A percentile compares a stretch with the other conserved stretches of the same genome.
phyloP scores from a whole-genome alignment of 495 filamentous ascomycete species.

The Neohortaea acidophila region DNA sequence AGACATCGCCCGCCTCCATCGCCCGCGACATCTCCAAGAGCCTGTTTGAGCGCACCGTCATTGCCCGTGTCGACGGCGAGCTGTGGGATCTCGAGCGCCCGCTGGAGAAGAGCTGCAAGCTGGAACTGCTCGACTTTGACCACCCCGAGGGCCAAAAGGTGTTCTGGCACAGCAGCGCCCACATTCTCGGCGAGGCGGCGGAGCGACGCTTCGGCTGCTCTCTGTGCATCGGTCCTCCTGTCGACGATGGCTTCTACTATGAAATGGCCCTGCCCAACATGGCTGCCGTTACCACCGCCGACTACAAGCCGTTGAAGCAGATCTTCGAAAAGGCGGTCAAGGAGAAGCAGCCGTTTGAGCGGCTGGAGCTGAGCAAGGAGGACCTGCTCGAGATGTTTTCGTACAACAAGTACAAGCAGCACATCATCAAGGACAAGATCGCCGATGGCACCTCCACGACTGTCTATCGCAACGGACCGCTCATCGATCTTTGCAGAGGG shows the following conservation, averaged over 20 bases:
- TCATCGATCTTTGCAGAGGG: conserved; percentile 67
- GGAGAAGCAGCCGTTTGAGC: conserved; percentile 91
- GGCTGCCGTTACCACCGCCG: conserved; percentile 52
- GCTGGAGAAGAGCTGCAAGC: conserved; percentile 61
- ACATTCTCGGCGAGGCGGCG: conserved; percentile 83
- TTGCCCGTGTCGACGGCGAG: conserved; percentile 66
- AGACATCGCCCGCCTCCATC: conserved; percentile 53
- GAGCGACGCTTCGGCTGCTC: conserved; percentile 82
- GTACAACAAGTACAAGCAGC: conserved; percentile 90
- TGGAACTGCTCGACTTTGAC: conserved; percentile 72
- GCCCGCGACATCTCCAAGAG: conserved; percentile 53
- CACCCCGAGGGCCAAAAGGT: conserved; percentile 67
- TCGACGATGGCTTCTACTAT: conserved; percentile 92
- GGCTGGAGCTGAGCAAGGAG: conserved; percentile 73
- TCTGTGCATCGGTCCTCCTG: conserved; percentile 83
- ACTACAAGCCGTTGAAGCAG: conserved; percentile 68
- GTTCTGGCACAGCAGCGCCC: conserved; percentile 88
- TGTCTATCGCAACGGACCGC: conserved; percentile 72
- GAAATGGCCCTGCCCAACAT: conserved; percentile 78
- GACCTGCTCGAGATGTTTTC: conserved; percentile 90
- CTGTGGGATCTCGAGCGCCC: conserved; percentile 90
- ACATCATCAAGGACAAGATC: conserved; percentile 89
- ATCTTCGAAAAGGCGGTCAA: conserved; percentile 67
- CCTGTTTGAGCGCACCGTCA: conserved; percentile 58
- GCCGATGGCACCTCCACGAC: conserved; percentile 77